Evolutionary conservation across 495 filamentous ascomycete species (phyloP).

Genomic region (Elaphomyces granulatus): DNA sequence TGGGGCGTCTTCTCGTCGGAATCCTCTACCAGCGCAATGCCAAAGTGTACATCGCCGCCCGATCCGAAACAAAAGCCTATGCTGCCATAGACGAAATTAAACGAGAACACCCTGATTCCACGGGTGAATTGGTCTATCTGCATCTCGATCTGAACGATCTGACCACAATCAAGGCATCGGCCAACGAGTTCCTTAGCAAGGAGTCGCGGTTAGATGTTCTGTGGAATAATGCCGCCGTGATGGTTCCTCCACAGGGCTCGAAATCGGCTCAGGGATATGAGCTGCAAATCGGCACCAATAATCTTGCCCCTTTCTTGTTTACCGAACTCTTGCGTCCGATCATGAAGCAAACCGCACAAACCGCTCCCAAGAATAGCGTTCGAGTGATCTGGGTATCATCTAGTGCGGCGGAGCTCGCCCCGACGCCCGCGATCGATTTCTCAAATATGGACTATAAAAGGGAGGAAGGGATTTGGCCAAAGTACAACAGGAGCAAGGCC

Average conservation of each 20-base stretch:
- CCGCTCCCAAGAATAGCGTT: constrained; percentile 2
- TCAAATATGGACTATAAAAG: constrained; percentile 9
- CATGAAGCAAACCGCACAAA: constrained; percentile 22
- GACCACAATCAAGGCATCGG: constrained; percentile 27
- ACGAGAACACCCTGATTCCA: constrained; percentile 3
- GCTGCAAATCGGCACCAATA: constrained; percentile 33
- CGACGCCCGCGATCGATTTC: background rate
- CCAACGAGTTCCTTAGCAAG: constrained; percentile 22
- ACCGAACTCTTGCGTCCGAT: constrained; percentile 32
- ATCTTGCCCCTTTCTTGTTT: constrained; percentile 34
- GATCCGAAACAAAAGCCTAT: constrained; percentile 15
- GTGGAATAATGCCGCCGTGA: constrained; percentile 37
- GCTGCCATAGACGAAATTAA: constrained; percentile 22
- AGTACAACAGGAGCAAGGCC: constrained; percentile 28
- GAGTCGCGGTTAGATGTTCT: constrained; percentile 35
- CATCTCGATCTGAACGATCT: constrained; percentile 32
- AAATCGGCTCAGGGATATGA: constrained; percentile 27
- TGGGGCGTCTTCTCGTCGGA: constrained; percentile 26
- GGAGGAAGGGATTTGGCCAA: constrained; percentile 4
- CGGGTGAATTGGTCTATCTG: constrained; percentile 27
- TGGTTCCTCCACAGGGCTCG: constrained; percentile 23
- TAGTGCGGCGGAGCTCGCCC: background rate
- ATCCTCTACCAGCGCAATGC: constrained; percentile 26
- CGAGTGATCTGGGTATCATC: constrained; percentile 2
- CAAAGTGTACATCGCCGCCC: constrained; percentile 27